Percentiles rank a stretch among this genome's conserved stretches.
Conservation (phyloP, 2,329 filamentous ascomycete species). For the Pseudophaeomoniella oleicola region DNA sequence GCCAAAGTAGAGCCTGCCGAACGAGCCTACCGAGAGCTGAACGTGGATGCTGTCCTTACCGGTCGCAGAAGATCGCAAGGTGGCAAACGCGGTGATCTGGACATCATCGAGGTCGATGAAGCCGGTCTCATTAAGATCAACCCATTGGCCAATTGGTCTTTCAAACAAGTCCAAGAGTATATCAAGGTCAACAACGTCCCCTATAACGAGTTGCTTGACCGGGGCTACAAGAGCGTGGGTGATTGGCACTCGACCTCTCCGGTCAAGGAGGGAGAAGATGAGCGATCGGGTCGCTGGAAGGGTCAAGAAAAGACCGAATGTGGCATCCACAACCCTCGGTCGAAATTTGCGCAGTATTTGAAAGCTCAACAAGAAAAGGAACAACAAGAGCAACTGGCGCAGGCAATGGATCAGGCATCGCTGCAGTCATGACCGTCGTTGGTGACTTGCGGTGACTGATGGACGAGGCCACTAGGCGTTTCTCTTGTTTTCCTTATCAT, state of each 20-base stretch:
- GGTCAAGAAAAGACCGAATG: slow-evolving; percentile 93
- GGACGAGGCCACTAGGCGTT: no score
- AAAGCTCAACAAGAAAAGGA: slow-evolving; percentile 57
- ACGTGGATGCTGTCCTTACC: slow-evolving; percentile 81
- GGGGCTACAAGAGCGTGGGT: slow-evolving; percentile 94
- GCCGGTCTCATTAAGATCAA: slow-evolving; percentile 93
- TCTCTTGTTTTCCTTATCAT: no score
- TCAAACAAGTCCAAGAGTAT: slow-evolving; percentile 78
- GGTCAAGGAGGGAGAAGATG: slow-evolving; percentile 81
- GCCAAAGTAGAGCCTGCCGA: slow-evolving; percentile 96
- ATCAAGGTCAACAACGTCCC: slow-evolving; percentile 76
- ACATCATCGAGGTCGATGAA: slow-evolving; percentile 87
- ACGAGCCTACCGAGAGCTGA: slow-evolving; percentile 74
- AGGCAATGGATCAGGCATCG: slow-evolving; percentile 20
- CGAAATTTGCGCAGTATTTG: slow-evolving; percentile 77
- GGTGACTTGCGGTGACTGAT: no score
- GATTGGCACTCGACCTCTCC: slow-evolving; percentile 97
- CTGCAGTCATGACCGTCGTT: background rate
- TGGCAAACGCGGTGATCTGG: slow-evolving; percentile 76
- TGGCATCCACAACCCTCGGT: slow-evolving; percentile 96
- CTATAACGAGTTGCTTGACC: slow-evolving; percentile 82
- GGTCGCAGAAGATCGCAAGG: slow-evolving; percentile 86
- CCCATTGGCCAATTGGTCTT: slow-evolving; percentile 87
- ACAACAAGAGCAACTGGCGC: slow-evolving; percentile 39
- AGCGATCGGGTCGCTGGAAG: slow-evolving; percentile 94